Conservation (phyloP, 2,329 filamentous ascomycete species). For the Stylonectria norvegica region DNA sequence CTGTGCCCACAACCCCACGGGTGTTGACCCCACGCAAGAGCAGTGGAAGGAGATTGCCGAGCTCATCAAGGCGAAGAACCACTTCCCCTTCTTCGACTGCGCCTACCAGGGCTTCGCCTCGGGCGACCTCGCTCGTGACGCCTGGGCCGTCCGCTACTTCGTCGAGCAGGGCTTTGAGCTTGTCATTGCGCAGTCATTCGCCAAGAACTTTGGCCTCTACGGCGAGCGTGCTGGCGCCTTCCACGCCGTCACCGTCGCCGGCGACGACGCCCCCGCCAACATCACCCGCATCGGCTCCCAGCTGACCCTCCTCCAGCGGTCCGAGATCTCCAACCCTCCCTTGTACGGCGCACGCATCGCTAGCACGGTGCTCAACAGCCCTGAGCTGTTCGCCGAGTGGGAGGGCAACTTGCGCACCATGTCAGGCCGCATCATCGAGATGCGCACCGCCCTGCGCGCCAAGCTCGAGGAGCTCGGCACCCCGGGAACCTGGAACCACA, state of each 20-base stretch:
- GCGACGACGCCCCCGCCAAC: slow-evolving; percentile 60
- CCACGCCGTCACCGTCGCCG: slow-evolving; percentile 80
- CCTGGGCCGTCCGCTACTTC: slow-evolving; percentile 92
- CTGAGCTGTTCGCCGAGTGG: slow-evolving; percentile 81
- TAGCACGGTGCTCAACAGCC: slow-evolving; percentile 77
- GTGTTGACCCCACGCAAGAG: slow-evolving; percentile 87
- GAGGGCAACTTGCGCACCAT: slow-evolving; percentile 88
- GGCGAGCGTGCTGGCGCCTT: slow-evolving; percentile 95
- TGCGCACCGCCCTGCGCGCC: slow-evolving; percentile 73
- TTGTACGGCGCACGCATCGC: slow-evolving; percentile 92
- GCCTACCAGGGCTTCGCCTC: slow-evolving; percentile 98
- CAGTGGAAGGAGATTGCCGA: slow-evolving; percentile 91
- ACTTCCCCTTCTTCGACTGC: slow-evolving; percentile 98
- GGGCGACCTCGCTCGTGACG: slow-evolving; percentile 79
- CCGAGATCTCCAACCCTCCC: slow-evolving; percentile 95
- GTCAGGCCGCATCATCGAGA: slow-evolving; percentile 90
- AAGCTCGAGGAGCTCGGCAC: slow-evolving; percentile 84
- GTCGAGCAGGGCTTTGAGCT: slow-evolving; percentile 87
- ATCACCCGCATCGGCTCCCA: slow-evolving; percentile 73
- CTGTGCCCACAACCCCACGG: slow-evolving; percentile 97
- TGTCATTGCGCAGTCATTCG: slow-evolving; percentile 87
- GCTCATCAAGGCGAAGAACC: slow-evolving; percentile 71
- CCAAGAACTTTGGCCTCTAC: slow-evolving; percentile 97
- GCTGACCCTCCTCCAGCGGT: slow-evolving; percentile 89
- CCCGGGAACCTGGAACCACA: slow-evolving; percentile 92